Percentiles rank a stretch among this genome's conserved stretches.
These are phyloP conservation scores for Pseudocercospora cruenta DNA, from an alignment of 2,329 filamentous ascomycete genomes.

Conservation along the genomic window DNA sequence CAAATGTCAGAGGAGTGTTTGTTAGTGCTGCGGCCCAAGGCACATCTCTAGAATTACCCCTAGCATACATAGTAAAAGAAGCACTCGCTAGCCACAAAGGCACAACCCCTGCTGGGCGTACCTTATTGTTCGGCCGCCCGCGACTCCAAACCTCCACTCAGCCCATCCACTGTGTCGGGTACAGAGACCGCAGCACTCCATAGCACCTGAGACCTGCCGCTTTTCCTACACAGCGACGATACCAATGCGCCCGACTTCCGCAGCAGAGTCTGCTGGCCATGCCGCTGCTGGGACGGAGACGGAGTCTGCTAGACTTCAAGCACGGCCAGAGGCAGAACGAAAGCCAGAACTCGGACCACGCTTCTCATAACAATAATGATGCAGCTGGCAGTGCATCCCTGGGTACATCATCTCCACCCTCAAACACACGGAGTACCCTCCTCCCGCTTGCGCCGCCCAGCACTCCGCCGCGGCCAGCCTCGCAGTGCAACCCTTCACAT, in stretches of 20 bases:
- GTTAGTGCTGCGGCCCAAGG: conserved; percentile 1
- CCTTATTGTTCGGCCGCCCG: not conserved
- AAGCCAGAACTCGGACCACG: not conserved
- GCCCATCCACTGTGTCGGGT: not conserved
- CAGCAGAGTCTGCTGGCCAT: conserved; percentile 7
- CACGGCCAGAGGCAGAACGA: not conserved
- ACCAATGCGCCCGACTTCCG: conserved; percentile 3
- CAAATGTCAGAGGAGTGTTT: not conserved
- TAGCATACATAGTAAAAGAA: not conserved
- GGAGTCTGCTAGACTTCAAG: conserved; percentile 2
- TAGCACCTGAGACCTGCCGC: not conserved
- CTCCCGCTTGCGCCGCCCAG: not conserved
- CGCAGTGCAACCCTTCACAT: conserved; percentile 15
- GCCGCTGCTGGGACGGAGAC: conserved; percentile 5
- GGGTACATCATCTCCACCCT: conserved; percentile 1
- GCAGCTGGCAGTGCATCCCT: conserved; percentile 8
- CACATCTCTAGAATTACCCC: not conserved
- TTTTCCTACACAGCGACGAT: not conserved
- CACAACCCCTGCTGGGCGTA: not conserved
- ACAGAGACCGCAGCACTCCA: not conserved
- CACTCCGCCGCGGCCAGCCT: conserved; percentile 22
- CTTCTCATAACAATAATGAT: not conserved
- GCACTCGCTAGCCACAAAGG: not conserved
- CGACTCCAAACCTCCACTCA: not conserved
- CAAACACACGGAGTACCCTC: not conserved